Conservation (phyloP, 495 filamentous ascomycete genomes). For the Amorphotheca resinae region DNA sequence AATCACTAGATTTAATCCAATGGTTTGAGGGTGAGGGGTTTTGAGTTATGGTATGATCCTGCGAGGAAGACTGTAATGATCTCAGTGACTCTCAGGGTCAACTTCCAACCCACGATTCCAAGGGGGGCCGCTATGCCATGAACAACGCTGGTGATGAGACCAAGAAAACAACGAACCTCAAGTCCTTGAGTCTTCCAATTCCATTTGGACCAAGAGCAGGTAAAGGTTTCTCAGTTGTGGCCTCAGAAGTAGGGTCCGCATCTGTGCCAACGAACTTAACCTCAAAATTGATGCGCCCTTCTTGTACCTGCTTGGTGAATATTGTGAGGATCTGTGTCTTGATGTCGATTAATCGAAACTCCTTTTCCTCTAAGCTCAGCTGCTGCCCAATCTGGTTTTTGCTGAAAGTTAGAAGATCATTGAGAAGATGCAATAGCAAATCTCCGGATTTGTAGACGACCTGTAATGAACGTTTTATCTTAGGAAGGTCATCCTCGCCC, state of each 20-base stretch:
- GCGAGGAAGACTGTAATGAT: too few relatives aligned
- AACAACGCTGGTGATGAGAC: background rate
- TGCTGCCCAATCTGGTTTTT: constrained; percentile 84
- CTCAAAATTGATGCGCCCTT: constrained; percentile 57
- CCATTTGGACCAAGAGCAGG: constrained; percentile 43
- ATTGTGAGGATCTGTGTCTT: constrained; percentile 68
- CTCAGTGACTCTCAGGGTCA: too few relatives aligned
- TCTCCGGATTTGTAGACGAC: constrained; percentile 88
- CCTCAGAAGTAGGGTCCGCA: constrained; percentile 12
- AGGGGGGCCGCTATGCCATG: too few relatives aligned
- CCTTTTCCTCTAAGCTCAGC: constrained; percentile 67
- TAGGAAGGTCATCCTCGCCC: constrained; percentile 66
- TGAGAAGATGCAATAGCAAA: constrained; percentile 73
- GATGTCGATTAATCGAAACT: constrained; percentile 71
- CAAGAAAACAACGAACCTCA: constrained; percentile 22
- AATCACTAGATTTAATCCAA: too few relatives aligned
- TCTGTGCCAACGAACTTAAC: constrained; percentile 53
- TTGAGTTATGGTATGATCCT: too few relatives aligned
- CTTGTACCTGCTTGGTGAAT: constrained; percentile 78
- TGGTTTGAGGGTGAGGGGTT: too few relatives aligned
- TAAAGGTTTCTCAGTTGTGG: constrained; percentile 13
- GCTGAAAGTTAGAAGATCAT: constrained; percentile 81
- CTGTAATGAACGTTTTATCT: constrained; percentile 69
- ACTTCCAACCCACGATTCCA: too few relatives aligned
- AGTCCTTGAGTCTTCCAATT: constrained; percentile 52